Conservation (phyloP, 495 filamentous ascomycete genomes). For the Hyphodiscus hymeniophilus region DNA sequence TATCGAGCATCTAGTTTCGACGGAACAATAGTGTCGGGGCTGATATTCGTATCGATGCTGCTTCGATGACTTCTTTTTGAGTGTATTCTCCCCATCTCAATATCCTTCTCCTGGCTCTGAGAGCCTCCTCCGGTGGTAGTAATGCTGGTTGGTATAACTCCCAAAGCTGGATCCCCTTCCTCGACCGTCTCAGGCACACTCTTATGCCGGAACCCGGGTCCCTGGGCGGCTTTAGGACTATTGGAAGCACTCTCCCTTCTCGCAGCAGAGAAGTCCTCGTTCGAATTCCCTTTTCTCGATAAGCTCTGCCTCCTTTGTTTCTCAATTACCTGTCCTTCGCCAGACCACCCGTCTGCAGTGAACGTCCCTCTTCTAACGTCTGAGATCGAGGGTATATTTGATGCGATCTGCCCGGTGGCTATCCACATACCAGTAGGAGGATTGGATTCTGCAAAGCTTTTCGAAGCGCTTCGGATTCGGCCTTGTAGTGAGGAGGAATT, state of each 20-base stretch:
- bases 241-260: neutral
- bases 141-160: neutral
- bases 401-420: conserved; percentile 36
- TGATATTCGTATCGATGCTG: conserved; percentile 13
- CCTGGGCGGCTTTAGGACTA: conserved; percentile 4
- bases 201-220: conserved; percentile 2
- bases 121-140: neutral
- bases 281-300: conserved; percentile 5
- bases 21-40: neutral
- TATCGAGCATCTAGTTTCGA: neutral
- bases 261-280: neutral
- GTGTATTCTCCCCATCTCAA: neutral
- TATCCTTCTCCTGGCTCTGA: neutral
- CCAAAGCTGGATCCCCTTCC: neutral
- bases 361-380: conserved; percentile 23
- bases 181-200: conserved; percentile 11
- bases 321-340: conserved; percentile 18
- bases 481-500: conserved; percentile 23
- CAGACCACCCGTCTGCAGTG: conserved; percentile 18
- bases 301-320: conserved; percentile 16
- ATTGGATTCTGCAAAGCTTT: conserved; percentile 37
- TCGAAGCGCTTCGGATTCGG: conserved; percentile 33
- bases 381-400: conserved; percentile 17
- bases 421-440: conserved; percentile 45
- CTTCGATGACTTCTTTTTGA: conserved; percentile 12